A percentile compares a stretch with the other conserved stretches of the same genome.
phyloP scores from a whole-genome alignment of 164 flowering plant species.

The Magnolia changhungtana region DNA sequence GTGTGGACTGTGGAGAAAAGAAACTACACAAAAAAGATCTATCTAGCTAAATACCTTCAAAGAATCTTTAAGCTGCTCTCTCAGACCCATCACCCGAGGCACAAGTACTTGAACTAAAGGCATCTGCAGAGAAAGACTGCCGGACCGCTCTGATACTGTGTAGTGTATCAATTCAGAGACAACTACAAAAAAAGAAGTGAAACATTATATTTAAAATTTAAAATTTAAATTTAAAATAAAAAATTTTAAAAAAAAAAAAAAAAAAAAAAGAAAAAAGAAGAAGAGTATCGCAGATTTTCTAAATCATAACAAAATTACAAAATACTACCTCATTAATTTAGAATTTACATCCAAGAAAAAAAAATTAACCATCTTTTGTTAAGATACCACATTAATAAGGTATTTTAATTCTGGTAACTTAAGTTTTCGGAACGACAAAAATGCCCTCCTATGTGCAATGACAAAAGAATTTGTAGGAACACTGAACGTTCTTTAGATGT shows the following conservation, averaged over 20 bases:
- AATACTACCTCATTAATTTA: neutral
- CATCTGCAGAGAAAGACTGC: constrained; percentile 69
- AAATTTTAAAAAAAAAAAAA: neutral
- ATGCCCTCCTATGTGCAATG: too few relatives aligned
- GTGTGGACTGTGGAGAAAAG: neutral
- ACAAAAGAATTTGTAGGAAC: too few relatives aligned
- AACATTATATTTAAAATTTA: neutral
- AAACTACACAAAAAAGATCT: neutral
- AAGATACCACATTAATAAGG: too few relatives aligned
- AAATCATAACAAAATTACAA: neutral
- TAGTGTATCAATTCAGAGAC: constrained; percentile 92
- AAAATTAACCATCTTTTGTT: too few relatives aligned
- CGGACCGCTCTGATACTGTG: constrained; percentile 53
- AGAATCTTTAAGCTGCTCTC: constrained; percentile 71
- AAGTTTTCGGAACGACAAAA: too few relatives aligned
- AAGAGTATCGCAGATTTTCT: neutral
- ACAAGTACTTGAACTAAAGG: constrained; percentile 94
- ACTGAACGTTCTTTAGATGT: too few relatives aligned
- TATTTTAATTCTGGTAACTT: too few relatives aligned
- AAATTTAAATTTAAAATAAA: too few relatives aligned
- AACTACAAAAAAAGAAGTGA: constrained; percentile 44
- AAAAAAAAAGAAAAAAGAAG: neutral
- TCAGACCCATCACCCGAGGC: constrained; percentile 83
- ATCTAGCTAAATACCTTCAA: constrained; percentile 54
- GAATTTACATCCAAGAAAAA: too few relatives aligned